phyloP scores from a whole-genome alignment of 306 rosid species.

The Argentina anserina region DNA sequence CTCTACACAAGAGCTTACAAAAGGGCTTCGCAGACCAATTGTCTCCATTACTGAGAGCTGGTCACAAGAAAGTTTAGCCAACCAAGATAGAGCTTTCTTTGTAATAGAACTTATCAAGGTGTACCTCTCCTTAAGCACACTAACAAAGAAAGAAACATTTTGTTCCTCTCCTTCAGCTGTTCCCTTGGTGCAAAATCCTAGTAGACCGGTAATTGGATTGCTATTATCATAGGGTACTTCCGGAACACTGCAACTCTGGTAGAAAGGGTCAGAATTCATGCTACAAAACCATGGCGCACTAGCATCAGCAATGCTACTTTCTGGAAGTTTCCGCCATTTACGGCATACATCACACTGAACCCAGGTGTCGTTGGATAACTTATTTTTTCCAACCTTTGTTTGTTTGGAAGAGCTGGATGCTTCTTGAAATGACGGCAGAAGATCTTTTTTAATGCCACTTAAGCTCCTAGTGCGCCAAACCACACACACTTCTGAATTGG shows the following conservation, averaged over 20 bases:
- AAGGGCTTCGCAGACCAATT: constrained; percentile 70
- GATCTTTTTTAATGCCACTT: constrained; percentile 52
- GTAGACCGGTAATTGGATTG: constrained; percentile 55
- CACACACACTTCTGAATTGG: constrained; percentile 33
- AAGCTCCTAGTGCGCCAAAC: constrained; percentile 51
- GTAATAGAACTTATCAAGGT: constrained; percentile 56
- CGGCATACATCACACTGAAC: constrained; percentile 90
- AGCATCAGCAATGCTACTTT: constrained; percentile 45
- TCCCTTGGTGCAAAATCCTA: constrained; percentile 75
- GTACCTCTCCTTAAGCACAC: constrained; percentile 76
- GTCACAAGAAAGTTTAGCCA: constrained; percentile 57
- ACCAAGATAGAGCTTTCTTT: constrained; percentile 77
- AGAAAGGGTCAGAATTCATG: constrained; percentile 67
- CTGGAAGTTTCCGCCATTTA: constrained; percentile 88
- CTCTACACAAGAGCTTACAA: constrained; percentile 32
- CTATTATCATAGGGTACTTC: constrained; percentile 59
- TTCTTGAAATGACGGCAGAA: constrained; percentile 41
- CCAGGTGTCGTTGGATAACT: constrained; percentile 60
- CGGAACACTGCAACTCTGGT: constrained; percentile 66
- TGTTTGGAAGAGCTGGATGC: constrained; percentile 34
- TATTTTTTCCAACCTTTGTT: constrained; percentile 29
- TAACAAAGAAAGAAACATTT: constrained; percentile 68
- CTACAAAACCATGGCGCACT: constrained; percentile 90
- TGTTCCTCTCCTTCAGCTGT: constrained; percentile 62
- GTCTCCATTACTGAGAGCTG: constrained; percentile 73